phyloP scores from a whole-genome alignment of 768 basidiomycete genomes.

The Mycena metata region DNA sequence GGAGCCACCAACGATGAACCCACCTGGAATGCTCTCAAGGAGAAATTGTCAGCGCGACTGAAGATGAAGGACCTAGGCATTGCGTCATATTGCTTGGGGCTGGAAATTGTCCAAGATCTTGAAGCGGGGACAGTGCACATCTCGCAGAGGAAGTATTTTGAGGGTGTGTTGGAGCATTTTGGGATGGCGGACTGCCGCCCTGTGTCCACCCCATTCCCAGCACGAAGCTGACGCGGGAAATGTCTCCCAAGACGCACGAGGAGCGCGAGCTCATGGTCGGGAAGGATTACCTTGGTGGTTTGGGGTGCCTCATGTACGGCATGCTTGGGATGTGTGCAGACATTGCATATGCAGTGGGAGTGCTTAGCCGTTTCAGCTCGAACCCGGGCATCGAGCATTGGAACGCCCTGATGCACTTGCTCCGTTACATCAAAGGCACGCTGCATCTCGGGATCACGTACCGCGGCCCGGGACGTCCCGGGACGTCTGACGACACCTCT shows the following conservation, averaged over 20 bases:
- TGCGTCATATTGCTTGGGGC: neutral
- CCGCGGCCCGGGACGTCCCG: neutral
- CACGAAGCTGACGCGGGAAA: neutral
- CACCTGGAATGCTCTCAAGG: neutral
- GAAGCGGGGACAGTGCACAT: neutral
- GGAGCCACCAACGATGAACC: neutral
- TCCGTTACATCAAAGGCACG: neutral
- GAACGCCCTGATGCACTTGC: neutral
- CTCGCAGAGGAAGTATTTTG: neutral
- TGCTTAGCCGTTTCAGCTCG: neutral
- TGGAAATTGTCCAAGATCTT: neutral
- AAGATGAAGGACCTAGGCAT: constrained; percentile 1
- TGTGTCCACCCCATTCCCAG: neutral
- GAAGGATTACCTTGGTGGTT: neutral
- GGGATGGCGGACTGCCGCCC: constrained; percentile 3
- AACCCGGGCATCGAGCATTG: constrained; percentile 3
- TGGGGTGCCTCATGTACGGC: neutral
- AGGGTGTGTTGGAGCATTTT: neutral
- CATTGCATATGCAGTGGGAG: neutral
- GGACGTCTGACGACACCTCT: neutral
- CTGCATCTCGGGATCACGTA: neutral
- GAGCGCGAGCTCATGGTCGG: neutral
- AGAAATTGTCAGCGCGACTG: neutral
- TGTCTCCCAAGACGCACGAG: neutral
- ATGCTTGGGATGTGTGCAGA: neutral